Base-by-base conservation (phyloP, 345 rosid species). In the Moricandia moricandioides region DNA sequence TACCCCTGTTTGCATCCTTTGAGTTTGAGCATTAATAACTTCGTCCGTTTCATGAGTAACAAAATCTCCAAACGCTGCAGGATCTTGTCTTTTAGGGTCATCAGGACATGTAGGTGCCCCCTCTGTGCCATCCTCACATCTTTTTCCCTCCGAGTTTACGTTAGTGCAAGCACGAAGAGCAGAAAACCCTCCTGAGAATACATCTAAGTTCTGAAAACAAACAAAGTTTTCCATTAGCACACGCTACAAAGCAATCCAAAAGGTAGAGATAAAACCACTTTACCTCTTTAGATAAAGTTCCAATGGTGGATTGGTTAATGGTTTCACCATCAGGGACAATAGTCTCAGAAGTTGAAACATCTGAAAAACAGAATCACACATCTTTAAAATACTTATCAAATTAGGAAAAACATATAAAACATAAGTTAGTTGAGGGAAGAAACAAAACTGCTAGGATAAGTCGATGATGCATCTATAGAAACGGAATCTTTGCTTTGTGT, bases 81-180 rank as follows among this genome's bases (percentile, higher is more conserved):
- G 65, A 7, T 77, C 72, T 16, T 71, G 76, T 77, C 63, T 59
- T 49, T 4, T 62, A 21, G 66, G 71, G 34, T 64, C 71, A 63
- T 70, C 70, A 40, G 18, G 57, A 43, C 18, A 21, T 10, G 4
- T 26, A 57, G 67, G 37, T 3, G 37, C 54, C 34, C 18, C 17
- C 47, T 75, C 74, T 70, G 17, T n/a, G 71, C 14, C 70, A 62
- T 56, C 76, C 34, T 47, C 72, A 39, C 67, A 17, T 51, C 21
- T 60, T 30, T 67, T 39, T 3, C 24, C 55, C 29, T 16, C 63
- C 47, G 8, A 27, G 37, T 52, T 35, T 13, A 51, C 9, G 7
- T 59, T 51, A 61, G 62, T 54, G 52, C 74, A 72, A 29, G 52
- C 70, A 61, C 58, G 74, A 30, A 78, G 81, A 54, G 31, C 18